Evolutionary conservation across 75 land plant species (phyloP).

Genomic region (Chamaecyparis obtusa): DNA sequence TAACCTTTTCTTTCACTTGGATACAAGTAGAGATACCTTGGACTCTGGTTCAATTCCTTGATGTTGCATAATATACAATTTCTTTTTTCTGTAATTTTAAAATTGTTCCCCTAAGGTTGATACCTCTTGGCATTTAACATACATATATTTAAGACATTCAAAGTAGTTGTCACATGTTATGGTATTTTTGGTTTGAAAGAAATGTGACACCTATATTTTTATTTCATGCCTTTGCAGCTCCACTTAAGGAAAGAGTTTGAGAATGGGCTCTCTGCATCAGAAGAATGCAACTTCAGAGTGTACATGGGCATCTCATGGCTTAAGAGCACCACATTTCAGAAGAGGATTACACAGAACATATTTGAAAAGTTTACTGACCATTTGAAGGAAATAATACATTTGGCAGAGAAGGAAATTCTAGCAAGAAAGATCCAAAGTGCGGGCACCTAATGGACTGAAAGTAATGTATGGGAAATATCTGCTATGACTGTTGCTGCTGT

Average conservation of each 20-base stretch:
- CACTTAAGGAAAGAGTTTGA: slow-evolving; percentile 72
- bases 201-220: not conserved
- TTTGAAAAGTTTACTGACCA: slow-evolving; percentile 51
- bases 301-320: slow-evolving; percentile 79
- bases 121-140: no score
- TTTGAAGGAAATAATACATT: slow-evolving; percentile 41
- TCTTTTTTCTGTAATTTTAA: not conserved
- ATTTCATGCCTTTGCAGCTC: slow-evolving; percentile 43
- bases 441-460: not conserved
- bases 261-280: slow-evolving; percentile 36
- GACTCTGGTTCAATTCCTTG: not conserved
- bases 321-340: slow-evolving; percentile 69
- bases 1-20: not conserved
- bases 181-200: not conserved
- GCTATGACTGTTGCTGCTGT: not conserved
- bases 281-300: slow-evolving; percentile 44
- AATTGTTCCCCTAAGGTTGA: not conserved
- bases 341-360: slow-evolving; percentile 63
- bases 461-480: not conserved
- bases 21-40: not conserved
- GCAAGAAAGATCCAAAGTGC: slow-evolving; percentile 17
- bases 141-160: not conserved
- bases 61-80: not conserved
- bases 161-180: not conserved
- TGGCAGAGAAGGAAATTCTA: slow-evolving; percentile 41